Evolutionary conservation across 192 early-diverging fungal species (phyloP).

Genomic region (Chytriomyces sp.): DNA sequence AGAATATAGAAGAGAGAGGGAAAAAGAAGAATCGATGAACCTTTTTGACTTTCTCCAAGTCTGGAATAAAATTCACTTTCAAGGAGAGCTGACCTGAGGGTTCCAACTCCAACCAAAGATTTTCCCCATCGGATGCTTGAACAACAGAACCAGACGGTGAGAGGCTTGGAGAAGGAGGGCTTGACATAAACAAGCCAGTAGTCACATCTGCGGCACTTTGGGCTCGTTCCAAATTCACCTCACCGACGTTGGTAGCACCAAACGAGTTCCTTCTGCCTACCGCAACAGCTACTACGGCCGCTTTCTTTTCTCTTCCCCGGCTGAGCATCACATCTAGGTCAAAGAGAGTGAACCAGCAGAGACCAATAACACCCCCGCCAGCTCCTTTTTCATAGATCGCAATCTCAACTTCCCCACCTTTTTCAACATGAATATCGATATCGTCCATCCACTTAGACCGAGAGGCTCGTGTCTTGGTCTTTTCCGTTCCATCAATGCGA

Average conservation of each 20-base stretch:
- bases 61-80: slow-evolving; percentile 72
- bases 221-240: background rate
- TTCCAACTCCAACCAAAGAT: slow-evolving; percentile 91
- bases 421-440: slow-evolving; percentile 85
- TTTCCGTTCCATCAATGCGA: slow-evolving; percentile 79
- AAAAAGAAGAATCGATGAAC: background rate
- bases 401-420: slow-evolving; percentile 90
- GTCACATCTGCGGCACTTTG: background rate
- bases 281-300: background rate
- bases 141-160: background rate
- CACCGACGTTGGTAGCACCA: background rate
- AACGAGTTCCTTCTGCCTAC: background rate
- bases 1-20: background rate
- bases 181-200: background rate
- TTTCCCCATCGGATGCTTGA: slow-evolving; percentile 55
- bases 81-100: slow-evolving; percentile 87
- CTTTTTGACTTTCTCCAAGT: slow-evolving; percentile 25
- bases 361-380: slow-evolving; percentile 66
- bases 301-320: background rate
- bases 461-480: slow-evolving; percentile 67
- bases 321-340: slow-evolving; percentile 80
- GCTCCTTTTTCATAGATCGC: slow-evolving; percentile 79
- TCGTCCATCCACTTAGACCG: slow-evolving; percentile 80
- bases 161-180: background rate
- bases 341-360: slow-evolving; percentile 89